Base-by-base conservation (phyloP, 345 rosid genomes). In the Populus simonii region DNA sequence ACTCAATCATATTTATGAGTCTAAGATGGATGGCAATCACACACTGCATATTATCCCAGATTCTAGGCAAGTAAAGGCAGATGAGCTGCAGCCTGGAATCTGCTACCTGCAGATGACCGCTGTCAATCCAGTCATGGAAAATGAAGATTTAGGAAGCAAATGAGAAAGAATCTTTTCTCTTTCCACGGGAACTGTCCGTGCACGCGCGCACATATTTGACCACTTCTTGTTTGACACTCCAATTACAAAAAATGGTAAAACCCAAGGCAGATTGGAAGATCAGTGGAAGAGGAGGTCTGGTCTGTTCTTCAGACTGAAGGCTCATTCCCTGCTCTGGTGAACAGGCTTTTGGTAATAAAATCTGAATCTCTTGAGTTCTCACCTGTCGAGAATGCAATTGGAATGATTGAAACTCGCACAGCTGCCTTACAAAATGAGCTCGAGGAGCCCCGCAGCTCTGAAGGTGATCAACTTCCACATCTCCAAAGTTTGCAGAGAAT, bases 221-320 rank as follows among this genome's bases (percentile, higher is more conserved):
- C 93, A 98, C 9, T 96, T 96, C 86, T 83, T 96, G 89, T 96
- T 96, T 78, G 98, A 96, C 82, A 96, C 99, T n/a, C 99, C 99
- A 8, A 93, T 96, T 83, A 96, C 98, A 3, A 96, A 96, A 82
- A 93, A 96, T 78, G 99, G 99, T n/a, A 96, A 92, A 90, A 93
- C 92, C 45, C 99, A 93, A 80, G 99, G 99, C 59, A 97, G 99
- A 39, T 74, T 96, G 77, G 99, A 96, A 89, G 99, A 96, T 76
- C 99, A 96, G 57, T 96, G 99, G 99, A 96, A 96, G 88, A 89
- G 99, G 89, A 86, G 33, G 33, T 31, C 33, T 31, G 99, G 71
- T 90, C 97, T 8, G 98, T 96, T 78, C 90, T 96, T 77, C 92
- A 93, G 85, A 96, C 97, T 1, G 95, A 92, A 72, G 99, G 95